Conservation (phyloP, 2,329 filamentous ascomycete genomes). For the Ceratocystis huliohia region DNA sequence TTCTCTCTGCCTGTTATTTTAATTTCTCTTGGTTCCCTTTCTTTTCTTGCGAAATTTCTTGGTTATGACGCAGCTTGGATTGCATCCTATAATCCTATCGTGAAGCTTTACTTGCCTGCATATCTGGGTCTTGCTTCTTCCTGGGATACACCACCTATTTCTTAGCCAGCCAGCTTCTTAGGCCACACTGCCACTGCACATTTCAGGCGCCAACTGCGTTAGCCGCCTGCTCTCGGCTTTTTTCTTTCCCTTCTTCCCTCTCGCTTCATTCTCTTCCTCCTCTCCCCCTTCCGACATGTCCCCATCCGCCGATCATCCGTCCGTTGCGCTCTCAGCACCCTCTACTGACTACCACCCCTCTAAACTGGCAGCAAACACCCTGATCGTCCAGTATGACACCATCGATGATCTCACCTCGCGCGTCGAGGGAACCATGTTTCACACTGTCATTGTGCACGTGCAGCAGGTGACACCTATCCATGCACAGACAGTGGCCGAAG, state of each 20-base stretch:
- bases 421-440: constrained; percentile 14
- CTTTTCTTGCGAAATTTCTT: neutral
- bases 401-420: constrained; percentile 15
- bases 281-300: neutral
- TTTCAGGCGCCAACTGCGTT: neutral
- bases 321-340: neutral
- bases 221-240: neutral
- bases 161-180: neutral
- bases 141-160: neutral
- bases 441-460: constrained; percentile 16
- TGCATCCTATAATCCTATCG: constrained; percentile 5
- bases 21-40: neutral
- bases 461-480: constrained; percentile 2
- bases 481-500: neutral
- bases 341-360: constrained; percentile 13
- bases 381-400: constrained; percentile 18
- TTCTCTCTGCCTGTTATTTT: neutral
- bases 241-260: neutral
- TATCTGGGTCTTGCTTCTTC: neutral
- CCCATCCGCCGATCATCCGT: neutral
- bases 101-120: neutral
- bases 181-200: neutral
- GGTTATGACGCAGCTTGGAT: constrained; percentile 8
- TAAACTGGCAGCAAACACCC: constrained; percentile 16
- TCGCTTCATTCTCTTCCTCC: neutral